Conservation (phyloP, 1,139 yeast species). For the Suhomyces chickasaworum region DNA sequence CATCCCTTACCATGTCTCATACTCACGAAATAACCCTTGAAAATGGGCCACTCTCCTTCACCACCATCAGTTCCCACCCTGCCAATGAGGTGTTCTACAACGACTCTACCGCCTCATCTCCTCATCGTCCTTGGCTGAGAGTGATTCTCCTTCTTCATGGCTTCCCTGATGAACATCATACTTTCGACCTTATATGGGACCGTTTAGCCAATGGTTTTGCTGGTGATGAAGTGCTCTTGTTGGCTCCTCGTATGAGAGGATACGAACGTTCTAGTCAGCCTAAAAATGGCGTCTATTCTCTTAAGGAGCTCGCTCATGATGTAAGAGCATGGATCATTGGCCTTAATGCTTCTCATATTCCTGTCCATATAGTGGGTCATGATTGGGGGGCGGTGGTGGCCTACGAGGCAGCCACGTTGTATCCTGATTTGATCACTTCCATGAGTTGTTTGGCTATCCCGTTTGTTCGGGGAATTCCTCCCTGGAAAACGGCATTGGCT, state of each 20-base stretch:
- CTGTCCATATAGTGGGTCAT: slow-evolving; percentile 47
- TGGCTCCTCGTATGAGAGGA: slow-evolving; percentile 47
- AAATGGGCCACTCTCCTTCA: slow-evolving; percentile 28
- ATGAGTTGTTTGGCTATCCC: slow-evolving; percentile 46
- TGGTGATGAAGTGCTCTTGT: slow-evolving; percentile 25
- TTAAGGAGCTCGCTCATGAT: slow-evolving; percentile 38
- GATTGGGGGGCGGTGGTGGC: slow-evolving; percentile 51
- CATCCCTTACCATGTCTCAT: no score
- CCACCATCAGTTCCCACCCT: slow-evolving; percentile 29
- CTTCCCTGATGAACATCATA: slow-evolving; percentile 44
- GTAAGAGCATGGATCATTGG: slow-evolving; percentile 38
- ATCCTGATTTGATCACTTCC: slow-evolving; percentile 41
- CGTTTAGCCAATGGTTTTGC: slow-evolving; percentile 22
- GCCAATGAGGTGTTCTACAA: slow-evolving; percentile 21
- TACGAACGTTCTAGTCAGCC: slow-evolving; percentile 43
- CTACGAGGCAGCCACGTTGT: slow-evolving; percentile 38
- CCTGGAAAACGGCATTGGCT: slow-evolving; percentile 32
- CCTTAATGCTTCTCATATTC: slow-evolving; percentile 24
- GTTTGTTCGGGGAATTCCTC: slow-evolving; percentile 30
- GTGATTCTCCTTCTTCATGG: slow-evolving; percentile 43
- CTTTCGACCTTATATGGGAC: slow-evolving; percentile 33
- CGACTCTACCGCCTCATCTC: not conserved
- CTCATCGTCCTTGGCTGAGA: slow-evolving; percentile 25
- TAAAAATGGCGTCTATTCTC: slow-evolving; percentile 27
- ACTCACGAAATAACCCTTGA: slow-evolving; percentile 21